A percentile compares a stretch with the other conserved stretches of the same genome.
phyloP scores from a whole-genome alignment of 306 rosid species.

The Arachis stenosperma region DNA sequence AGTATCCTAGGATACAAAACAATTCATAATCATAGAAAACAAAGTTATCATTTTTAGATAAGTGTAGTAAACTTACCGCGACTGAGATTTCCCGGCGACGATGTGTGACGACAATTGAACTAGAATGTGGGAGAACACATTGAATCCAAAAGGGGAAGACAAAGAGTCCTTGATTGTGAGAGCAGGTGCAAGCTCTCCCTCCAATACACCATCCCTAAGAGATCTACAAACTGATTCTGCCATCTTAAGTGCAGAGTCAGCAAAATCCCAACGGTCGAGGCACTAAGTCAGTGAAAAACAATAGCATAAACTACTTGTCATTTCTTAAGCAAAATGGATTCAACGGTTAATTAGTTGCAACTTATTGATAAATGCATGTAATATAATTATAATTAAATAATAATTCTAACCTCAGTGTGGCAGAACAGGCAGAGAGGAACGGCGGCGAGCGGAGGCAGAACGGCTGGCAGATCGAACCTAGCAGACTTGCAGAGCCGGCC shows the following conservation, averaged over 20 bases:
- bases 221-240: conserved; percentile 73
- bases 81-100: conserved; percentile 69
- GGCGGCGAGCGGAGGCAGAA: neutral
- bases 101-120: conserved; percentile 63
- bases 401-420: neutral
- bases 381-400: neutral
- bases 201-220: conserved; percentile 75
- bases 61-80: conserved; percentile 55
- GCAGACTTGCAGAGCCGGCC: neutral
- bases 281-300: neutral
- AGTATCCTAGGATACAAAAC: neutral
- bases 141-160: conserved; percentile 64
- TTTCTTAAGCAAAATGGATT: neutral
- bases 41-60: neutral
- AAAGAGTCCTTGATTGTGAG: conserved; percentile 76
- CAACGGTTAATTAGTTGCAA: neutral
- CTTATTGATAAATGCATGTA: neutral
- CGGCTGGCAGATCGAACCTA: neutral
- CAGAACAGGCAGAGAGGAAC: neutral
- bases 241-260: conserved; percentile 45
- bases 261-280: neutral
- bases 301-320: neutral
- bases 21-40: neutral
- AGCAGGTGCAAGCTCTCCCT: conserved; percentile 87
- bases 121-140: conserved; percentile 66